Conservation (phyloP, 192 early-diverging fungal genomes). For the Jimgerdemannia lactiflua region DNA sequence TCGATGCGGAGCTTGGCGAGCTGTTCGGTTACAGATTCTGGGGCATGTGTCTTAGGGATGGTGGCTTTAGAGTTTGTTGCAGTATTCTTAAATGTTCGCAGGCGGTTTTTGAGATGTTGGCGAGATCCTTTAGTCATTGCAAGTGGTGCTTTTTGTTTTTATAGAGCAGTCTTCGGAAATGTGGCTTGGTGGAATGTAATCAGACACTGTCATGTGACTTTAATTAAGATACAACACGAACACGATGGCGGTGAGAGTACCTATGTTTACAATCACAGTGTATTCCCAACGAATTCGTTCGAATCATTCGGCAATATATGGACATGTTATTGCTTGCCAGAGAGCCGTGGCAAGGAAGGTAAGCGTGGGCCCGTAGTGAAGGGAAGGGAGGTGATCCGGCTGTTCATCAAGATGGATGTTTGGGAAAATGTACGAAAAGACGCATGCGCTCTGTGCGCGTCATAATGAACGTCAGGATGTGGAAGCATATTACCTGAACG, state of each 20-base stretch:
- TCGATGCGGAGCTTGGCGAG: conserved; percentile 10
- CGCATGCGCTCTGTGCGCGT: no score
- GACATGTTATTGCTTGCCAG: conserved; percentile 52
- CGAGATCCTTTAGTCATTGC: neutral
- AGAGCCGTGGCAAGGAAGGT: conserved; percentile 81
- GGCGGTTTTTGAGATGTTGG: neutral
- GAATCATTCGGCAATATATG: neutral
- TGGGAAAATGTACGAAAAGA: no score
- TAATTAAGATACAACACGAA: conserved; percentile 62
- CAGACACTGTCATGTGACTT: no score
- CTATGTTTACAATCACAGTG: conserved; percentile 18
- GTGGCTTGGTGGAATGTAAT: neutral
- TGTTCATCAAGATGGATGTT: conserved; percentile 57
- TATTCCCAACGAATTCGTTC: neutral
- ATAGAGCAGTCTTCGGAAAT: neutral
- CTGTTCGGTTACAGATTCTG: neutral
- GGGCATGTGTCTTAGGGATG: neutral
- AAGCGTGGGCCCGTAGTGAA: conserved; percentile 89
- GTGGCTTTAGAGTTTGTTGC: neutral
- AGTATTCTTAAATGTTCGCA: neutral
- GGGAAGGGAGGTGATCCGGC: conserved; percentile 84
- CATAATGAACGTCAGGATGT: no score
- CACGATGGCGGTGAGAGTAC: conserved; percentile 65
- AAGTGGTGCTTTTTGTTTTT: neutral
- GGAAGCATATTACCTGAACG: conserved; percentile 53